Percentiles rank a stretch among this genome's conserved stretches.
Evolutionary conservation across 306 rosid species (phyloP).

Genomic region (Rosa rugosa): DNA sequence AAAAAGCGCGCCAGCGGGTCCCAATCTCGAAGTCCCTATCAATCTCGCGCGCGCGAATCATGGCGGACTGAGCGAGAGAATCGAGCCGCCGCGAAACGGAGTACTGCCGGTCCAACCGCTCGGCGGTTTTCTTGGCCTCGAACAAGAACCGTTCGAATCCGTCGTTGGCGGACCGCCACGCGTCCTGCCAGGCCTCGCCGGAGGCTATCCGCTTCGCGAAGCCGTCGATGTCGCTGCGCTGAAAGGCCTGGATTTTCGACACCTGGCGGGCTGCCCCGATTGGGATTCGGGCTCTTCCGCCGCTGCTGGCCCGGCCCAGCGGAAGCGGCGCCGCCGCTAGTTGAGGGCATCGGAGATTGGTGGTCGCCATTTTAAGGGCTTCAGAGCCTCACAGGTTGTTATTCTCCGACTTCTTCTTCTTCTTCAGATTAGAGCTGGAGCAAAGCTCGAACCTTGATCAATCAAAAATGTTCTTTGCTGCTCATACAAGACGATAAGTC

Average conservation of each 20-base stretch:
- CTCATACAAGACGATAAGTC: background rate
- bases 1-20: constrained; percentile 59
- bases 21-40: constrained; percentile 89
- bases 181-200: constrained; percentile 68
- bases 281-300: background rate
- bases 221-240: constrained; percentile 56
- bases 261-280: constrained; percentile 2
- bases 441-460: background rate
- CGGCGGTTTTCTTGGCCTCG: constrained; percentile 85
- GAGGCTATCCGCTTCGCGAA: constrained; percentile 49
- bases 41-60: constrained; percentile 65
- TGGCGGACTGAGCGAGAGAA: constrained; percentile 51
- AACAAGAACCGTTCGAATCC: constrained; percentile 71
- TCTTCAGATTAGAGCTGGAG: background rate
- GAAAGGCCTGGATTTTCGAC: constrained; percentile 47
- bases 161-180: constrained; percentile 84
- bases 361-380: constrained; percentile 35
- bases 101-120: constrained; percentile 76
- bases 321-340: constrained; percentile 23
- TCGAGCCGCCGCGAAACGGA: constrained; percentile 51
- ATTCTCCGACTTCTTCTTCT: too few relatives aligned
- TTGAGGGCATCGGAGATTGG: constrained; percentile 31
- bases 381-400: too few relatives aligned
- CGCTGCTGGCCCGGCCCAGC: background rate
- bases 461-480: background rate